These are phyloP conservation scores for Santalum album DNA, from an alignment of 164 flowering plant genomes.

Conservation along the genomic window DNA sequence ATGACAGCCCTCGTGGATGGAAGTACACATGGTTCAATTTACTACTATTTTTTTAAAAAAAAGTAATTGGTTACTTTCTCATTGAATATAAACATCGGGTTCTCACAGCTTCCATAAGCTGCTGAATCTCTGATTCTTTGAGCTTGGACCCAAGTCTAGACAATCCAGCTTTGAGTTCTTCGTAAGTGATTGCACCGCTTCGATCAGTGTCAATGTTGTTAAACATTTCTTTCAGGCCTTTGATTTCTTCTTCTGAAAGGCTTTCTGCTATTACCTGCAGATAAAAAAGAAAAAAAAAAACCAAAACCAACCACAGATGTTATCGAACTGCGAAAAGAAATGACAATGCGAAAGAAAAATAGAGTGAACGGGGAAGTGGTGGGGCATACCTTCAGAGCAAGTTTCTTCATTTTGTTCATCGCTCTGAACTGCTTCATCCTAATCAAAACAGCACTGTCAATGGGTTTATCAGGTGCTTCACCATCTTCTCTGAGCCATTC, in stretches of 20 bases:
- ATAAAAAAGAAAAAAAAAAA: too few species aligned
- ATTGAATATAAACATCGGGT: background rate
- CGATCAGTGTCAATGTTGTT: conserved; percentile 87
- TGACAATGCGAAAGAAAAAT: too few species aligned
- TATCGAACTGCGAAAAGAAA: too few species aligned
- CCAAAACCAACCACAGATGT: background rate
- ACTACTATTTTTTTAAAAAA: too few species aligned
- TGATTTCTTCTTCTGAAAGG: conserved; percentile 77
- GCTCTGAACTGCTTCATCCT: conserved; percentile 93
- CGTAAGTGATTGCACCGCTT: conserved; percentile 76
- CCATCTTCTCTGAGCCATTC: conserved; percentile 77
- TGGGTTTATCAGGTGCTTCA: conserved; percentile 69
- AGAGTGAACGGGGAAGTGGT: background rate
- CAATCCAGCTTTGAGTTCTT: conserved; percentile 73
- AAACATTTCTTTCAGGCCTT: conserved; percentile 82
- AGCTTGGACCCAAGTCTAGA: conserved; percentile 83
- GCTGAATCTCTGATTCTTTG: conserved; percentile 58
- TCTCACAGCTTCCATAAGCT: conserved; percentile 88
- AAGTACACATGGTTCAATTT: too few species aligned
- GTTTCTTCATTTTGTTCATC: conserved; percentile 89
- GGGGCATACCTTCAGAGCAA: conserved; percentile 60
- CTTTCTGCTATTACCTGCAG: conserved; percentile 78
- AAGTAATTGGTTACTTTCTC: background rate
- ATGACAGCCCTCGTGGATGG: too few species aligned
- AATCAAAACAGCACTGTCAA: conserved; percentile 71